These are phyloP conservation scores for Cephaloascus fragrans DNA, from an alignment of 805 yeast species.

Conservation along the genomic window DNA sequence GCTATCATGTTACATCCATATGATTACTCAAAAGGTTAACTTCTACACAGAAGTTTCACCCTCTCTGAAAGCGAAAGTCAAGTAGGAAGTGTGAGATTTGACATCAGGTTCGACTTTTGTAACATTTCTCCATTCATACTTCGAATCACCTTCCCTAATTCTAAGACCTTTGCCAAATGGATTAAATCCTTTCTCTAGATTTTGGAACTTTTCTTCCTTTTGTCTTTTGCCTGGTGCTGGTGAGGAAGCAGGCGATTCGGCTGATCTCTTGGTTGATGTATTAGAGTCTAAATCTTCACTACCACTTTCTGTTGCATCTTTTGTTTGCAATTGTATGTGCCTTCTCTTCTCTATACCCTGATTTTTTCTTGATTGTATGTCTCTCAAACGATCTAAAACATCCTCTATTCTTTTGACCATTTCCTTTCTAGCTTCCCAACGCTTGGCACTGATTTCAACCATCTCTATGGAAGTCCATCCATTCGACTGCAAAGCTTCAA, in stretches of 20 bases:
- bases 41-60: too few relatives aligned
- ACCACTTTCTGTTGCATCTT: slow-evolving; percentile 9
- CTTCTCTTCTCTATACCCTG: slow-evolving; percentile 55
- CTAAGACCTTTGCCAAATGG: slow-evolving; percentile 91
- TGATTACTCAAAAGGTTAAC: too few relatives aligned
- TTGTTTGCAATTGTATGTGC: slow-evolving; percentile 21
- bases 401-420: slow-evolving; percentile 80
- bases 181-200: slow-evolving; percentile 48
- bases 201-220: slow-evolving; percentile 23
- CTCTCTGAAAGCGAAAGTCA: slow-evolving; percentile 72
- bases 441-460: slow-evolving; percentile 80
- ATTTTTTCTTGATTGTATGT: slow-evolving; percentile 62
- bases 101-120: slow-evolving; percentile 76
- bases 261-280: slow-evolving; percentile 3
- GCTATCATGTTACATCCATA: slow-evolving; percentile 1
- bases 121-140: slow-evolving; percentile 75
- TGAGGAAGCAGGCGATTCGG: not conserved
- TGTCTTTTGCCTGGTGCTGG: not conserved
- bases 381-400: slow-evolving; percentile 69
- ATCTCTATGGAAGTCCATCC: slow-evolving; percentile 87
- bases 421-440: slow-evolving; percentile 84
- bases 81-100: slow-evolving; percentile 88
- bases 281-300: slow-evolving; percentile 8
- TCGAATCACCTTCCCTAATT: slow-evolving; percentile 78
- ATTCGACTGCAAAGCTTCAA: slow-evolving; percentile 56